phyloP scores from a whole-genome alignment of 2,329 filamentous ascomycete species.

The Penicillium sp. region DNA sequence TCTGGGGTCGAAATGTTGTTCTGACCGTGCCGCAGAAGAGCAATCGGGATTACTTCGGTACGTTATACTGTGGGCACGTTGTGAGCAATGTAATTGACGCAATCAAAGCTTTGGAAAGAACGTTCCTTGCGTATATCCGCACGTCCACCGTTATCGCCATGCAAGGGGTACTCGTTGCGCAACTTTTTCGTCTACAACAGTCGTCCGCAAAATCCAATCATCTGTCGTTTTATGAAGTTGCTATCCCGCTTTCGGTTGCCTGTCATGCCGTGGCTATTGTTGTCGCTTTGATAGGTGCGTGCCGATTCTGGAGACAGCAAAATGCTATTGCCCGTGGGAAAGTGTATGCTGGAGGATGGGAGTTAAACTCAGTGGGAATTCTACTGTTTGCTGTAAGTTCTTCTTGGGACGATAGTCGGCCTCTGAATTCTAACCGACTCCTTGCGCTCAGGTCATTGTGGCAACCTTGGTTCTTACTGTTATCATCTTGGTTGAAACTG shows the following conservation, averaged over 20 bases:
- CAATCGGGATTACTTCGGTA: slow-evolving; percentile 45
- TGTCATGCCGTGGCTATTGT: slow-evolving; percentile 52
- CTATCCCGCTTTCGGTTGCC: slow-evolving; percentile 55
- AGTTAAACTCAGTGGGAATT: slow-evolving; percentile 51
- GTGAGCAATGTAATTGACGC: background rate
- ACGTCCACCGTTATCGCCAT: slow-evolving; percentile 68
- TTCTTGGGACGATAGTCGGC: background rate
- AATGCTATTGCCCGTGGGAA: slow-evolving; percentile 58
- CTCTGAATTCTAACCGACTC: background rate
- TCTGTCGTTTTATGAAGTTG: slow-evolving; percentile 61
- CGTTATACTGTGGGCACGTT: slow-evolving; percentile 1
- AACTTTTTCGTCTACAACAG: slow-evolving; percentile 62
- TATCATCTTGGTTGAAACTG: slow-evolving; percentile 19
- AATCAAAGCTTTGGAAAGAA: slow-evolving; percentile 65
- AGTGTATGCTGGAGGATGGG: slow-evolving; percentile 59
- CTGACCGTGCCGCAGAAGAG: slow-evolving; percentile 40
- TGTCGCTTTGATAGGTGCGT: slow-evolving; percentile 53
- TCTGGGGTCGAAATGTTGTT: slow-evolving; percentile 65
- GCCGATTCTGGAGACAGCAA: slow-evolving; percentile 62
- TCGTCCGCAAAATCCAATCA: slow-evolving; percentile 16
- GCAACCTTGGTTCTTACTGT: slow-evolving; percentile 19
- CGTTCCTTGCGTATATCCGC: slow-evolving; percentile 71
- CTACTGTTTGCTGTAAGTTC: slow-evolving; percentile 28
- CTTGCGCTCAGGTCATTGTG: slow-evolving; percentile 13
- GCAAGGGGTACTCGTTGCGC: slow-evolving; percentile 63